Percentiles rank a stretch among this genome's conserved stretches.
Evolutionary conservation across 2,329 filamentous ascomycete genomes (phyloP).

Genomic region (Colletotrichum sp.): DNA sequence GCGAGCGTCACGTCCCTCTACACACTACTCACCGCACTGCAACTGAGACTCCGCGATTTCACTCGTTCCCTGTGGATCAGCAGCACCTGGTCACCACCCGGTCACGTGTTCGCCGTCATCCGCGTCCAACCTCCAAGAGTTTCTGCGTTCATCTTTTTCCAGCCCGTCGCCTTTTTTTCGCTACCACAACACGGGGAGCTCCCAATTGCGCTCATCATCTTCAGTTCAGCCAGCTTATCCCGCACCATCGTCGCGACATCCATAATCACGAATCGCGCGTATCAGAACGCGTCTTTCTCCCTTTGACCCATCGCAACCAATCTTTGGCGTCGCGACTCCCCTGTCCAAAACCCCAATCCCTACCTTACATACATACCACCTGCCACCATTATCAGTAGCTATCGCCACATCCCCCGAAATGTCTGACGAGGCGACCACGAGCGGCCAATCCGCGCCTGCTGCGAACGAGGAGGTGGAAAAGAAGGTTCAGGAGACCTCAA

Average conservation of each 20-base stretch:
- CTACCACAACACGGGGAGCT: slow-evolving; percentile 36
- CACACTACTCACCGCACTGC: not conserved
- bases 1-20: not conserved
- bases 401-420: slow-evolving; percentile 31
- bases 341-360: slow-evolving; percentile 4
- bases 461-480: slow-evolving; percentile 25
- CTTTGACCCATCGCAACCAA: slow-evolving; percentile 12
- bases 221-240: slow-evolving; percentile 25
- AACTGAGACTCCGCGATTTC: slow-evolving; percentile 21
- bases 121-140: slow-evolving; percentile 22
- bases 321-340: slow-evolving; percentile 20
- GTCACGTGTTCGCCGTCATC: slow-evolving; percentile 21
- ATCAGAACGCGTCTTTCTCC: slow-evolving; percentile 29
- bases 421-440: slow-evolving; percentile 39
- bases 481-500: slow-evolving; percentile 38
- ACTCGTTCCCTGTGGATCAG: slow-evolving; percentile 19
- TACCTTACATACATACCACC: not conserved
- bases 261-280: slow-evolving; percentile 26
- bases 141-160: slow-evolving; percentile 23
- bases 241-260: slow-evolving; percentile 14
- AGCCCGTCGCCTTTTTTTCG: slow-evolving; percentile 14
- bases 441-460: slow-evolving; percentile 19
- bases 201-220: slow-evolving; percentile 37
- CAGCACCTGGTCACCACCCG: not conserved
- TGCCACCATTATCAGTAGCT: slow-evolving; percentile 3